Evolutionary conservation across 2,329 filamentous ascomycete species (phyloP), one percentile per base, ranked within the genome.

Genomic region (Trichoderma sp.): DNA sequence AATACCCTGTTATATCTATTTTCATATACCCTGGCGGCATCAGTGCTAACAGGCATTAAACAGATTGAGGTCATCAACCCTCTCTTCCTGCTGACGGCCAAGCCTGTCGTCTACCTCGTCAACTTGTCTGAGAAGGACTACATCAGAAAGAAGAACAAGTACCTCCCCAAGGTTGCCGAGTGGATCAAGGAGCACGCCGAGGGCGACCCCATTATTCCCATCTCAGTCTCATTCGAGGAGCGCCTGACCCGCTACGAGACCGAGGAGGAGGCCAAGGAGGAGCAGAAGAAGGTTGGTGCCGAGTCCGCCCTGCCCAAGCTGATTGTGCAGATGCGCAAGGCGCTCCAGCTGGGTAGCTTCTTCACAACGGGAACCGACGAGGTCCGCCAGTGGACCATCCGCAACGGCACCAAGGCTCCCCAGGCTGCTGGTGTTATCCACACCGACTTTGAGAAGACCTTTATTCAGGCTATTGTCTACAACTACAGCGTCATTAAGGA

Each of bases 121-220:
- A 99, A 99, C 84, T 84, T 99, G 71, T 97, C 93, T 72, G 96
- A 99, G 85, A 94, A 90, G 82, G 96, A 99, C 82, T 99, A 94
- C 81, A 90, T 97, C 78, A 91, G 96, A 77, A 96, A 98, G 85
- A 99, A 98, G 91, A 99, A 99, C 89, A 99, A 99, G 90, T 90
- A 99, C 83, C 88, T 99, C 68, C 88, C 92, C 74, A 96, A 95
- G 84, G 90, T 98, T 74, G 93, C 92, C 70, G 92, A 96, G 79
- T 99, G 96, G 96, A 90, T 97, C 81, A 97, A 98, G 84, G 88
- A 92, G 79, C 87, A 99, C 80, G 92, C 94, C 6, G 81, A 89
- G 65, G 94, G 93, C 69, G 94, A 97, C 77, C 92, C 94, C 63
- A 90, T 98, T 77, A 93, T 99, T 69, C 96, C 95, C 71, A 90